Base-by-base conservation (phyloP, 371 early-diverging fungal species). In the Mortierella sp. region DNA sequence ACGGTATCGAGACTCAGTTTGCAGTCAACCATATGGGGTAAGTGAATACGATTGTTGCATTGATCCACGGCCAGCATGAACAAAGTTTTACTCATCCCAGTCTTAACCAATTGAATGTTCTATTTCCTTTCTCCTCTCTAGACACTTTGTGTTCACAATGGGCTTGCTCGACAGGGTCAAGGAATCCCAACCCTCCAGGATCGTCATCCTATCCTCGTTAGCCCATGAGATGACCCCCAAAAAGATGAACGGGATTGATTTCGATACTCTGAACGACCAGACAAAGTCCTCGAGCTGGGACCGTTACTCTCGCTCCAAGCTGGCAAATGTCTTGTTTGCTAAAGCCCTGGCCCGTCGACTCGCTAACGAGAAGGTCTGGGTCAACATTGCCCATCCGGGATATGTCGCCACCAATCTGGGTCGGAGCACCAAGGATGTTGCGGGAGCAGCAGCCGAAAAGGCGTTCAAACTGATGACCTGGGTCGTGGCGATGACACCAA, bases 1-100 rank as follows among this genome's bases (percentile, higher is more conserved):
- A 96, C 79, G 94, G 93, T 14, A 84, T 92, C 39, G 95, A 96
- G 85, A 75, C 86, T 58, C 95, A 95, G 86, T 93, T 93, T 69
- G 93, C 88, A 0, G 88, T 90, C 50, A 96, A 97, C 85, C 96
- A 96, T 70, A 84, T 96, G 73, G 76, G 76, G n/a, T 93, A 91
- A 37, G 65, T n/a, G n/a, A n/a, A n/a, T n/a, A n/a, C n/a, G n/a
- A n/a, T n/a, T n/a, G n/a, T n/a, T n/a, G n/a, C n/a, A n/a, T n/a
- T n/a, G n/a, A n/a, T n/a, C n/a, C n/a, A n/a, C n/a, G n/a, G n/a
- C n/a, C n/a, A n/a, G n/a, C n/a, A n/a, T n/a, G n/a, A n/a, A n/a
- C n/a, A n/a, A n/a, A n/a, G n/a, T n/a, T n/a, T n/a, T n/a, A n/a
- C n/a, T n/a, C n/a, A n/a, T n/a, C n/a, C n/a, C n/a, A n/a, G n/a